Conservation (phyloP, 345 rosid genomes). For the Camelina sativa region DNA sequence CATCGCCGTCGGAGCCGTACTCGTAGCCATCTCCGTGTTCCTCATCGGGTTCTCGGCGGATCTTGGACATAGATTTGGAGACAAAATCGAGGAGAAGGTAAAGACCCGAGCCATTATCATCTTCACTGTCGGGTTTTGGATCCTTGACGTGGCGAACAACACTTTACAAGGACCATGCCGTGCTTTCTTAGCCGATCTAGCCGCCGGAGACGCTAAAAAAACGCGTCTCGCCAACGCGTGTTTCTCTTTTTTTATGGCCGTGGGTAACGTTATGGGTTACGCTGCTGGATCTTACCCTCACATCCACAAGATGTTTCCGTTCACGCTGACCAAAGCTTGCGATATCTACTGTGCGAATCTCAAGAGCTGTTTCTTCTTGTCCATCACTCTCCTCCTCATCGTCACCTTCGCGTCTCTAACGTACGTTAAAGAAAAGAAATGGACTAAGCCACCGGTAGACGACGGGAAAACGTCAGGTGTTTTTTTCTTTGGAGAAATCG, state of each 20-base stretch:
- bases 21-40: constrained; percentile 65
- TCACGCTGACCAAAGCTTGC: constrained; percentile 70
- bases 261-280: constrained; percentile 84
- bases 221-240: constrained; percentile 61
- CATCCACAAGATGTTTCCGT: constrained; percentile 64
- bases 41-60: constrained; percentile 86
- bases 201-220: constrained; percentile 56
- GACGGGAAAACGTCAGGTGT: neutral
- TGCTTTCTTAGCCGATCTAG: constrained; percentile 80
- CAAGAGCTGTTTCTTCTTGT: constrained; percentile 72
- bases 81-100: constrained; percentile 29
- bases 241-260: constrained; percentile 88
- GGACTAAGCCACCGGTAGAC: constrained; percentile 17
- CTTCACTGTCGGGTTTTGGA: constrained; percentile 83
- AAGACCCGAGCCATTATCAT: constrained; percentile 65
- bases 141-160: constrained; percentile 94
- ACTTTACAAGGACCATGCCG: constrained; percentile 89
- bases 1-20: constrained; percentile 61
- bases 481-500: constrained; percentile 48
- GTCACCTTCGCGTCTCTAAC: constrained; percentile 52
- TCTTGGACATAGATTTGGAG: constrained; percentile 65
- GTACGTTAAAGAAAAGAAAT: constrained; percentile 53
- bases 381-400: constrained; percentile 52
- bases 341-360: constrained; percentile 82
- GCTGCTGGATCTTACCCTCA: constrained; percentile 75